Percentiles rank a stretch among this genome's conserved stretches.
Evolutionary conservation across 495 filamentous ascomycete genomes (phyloP).

Genomic region (Chlorociboria aeruginascens): DNA sequence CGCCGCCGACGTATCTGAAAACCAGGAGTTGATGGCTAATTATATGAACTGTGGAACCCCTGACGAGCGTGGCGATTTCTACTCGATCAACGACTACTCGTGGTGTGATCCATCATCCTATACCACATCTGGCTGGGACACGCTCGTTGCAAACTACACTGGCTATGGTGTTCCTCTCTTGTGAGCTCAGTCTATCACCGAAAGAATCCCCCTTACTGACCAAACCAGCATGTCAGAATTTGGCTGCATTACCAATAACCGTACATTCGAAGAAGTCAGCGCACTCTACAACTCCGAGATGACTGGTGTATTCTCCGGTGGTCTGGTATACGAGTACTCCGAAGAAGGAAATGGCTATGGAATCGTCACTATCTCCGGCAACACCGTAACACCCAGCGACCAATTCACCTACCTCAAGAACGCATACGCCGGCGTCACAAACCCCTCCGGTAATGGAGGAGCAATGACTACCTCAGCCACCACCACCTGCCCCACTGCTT

Average conservation of each 20-base stretch:
- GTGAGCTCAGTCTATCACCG: slow-evolving; percentile 22
- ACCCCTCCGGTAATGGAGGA: slow-evolving; percentile 63
- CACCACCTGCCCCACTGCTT: slow-evolving; percentile 54
- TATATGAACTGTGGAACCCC: slow-evolving; percentile 93
- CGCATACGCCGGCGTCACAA: slow-evolving; percentile 47
- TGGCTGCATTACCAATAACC: slow-evolving; percentile 69
- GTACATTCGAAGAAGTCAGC: slow-evolving; percentile 66
- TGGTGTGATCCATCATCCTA: slow-evolving; percentile 84
- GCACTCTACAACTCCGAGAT: slow-evolving; percentile 74
- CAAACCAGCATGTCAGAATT: slow-evolving; percentile 65
- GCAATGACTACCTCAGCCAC: slow-evolving; percentile 54
- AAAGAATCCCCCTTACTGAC: slow-evolving; percentile 6
- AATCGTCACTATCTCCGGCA: slow-evolving; percentile 46
- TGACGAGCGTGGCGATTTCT: slow-evolving; percentile 81
- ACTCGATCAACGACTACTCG: slow-evolving; percentile 95
- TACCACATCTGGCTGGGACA: slow-evolving; percentile 64
- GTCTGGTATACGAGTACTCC: slow-evolving; percentile 89
- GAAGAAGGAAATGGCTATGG: slow-evolving; percentile 68
- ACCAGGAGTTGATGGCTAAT: slow-evolving; percentile 73
- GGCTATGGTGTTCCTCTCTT: slow-evolving; percentile 89
- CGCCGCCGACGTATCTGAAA: slow-evolving; percentile 70
- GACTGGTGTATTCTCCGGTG: slow-evolving; percentile 87
- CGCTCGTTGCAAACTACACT: slow-evolving; percentile 81
- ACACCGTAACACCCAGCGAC: slow-evolving; percentile 35
- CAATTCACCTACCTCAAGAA: slow-evolving; percentile 57